Evolutionary conservation across 176 grass and related monocot genomes (phyloP).

Genomic region (Tuctoria greenei): DNA sequence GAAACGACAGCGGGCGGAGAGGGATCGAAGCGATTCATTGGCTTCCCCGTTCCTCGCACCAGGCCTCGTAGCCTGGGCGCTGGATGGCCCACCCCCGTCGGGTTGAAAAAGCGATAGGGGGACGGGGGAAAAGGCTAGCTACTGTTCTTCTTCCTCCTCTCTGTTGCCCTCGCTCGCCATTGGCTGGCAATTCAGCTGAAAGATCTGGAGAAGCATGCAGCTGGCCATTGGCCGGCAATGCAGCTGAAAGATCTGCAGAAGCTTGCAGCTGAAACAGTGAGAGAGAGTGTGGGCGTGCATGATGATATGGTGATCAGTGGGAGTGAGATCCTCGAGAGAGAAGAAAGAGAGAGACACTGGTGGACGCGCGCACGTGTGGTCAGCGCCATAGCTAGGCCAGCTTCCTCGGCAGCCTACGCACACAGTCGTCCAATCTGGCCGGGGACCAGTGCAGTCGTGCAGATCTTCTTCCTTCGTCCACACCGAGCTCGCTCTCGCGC

Average conservation of each 20-base stretch:
- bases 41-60: conserved; percentile 21
- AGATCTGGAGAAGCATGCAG: background rate
- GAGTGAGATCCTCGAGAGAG: conserved; percentile 26
- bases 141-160: conserved; percentile 58
- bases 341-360: conserved; percentile 26
- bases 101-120: conserved; percentile 11
- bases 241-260: background rate
- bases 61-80: background rate
- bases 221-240: background rate
- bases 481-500: background rate
- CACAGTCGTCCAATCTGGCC: conserved; percentile 24
- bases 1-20: conserved; percentile 36
- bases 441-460: conserved; percentile 67
- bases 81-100: background rate
- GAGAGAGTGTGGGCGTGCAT: background rate
- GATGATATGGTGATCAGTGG: conserved; percentile 25
- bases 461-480: conserved; percentile 25
- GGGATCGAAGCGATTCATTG: conserved; percentile 31
- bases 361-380: conserved; percentile 42
- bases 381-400: conserved; percentile 45
- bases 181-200: background rate
- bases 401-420: background rate
- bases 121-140: conserved; percentile 35
- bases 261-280: conserved; percentile 12
- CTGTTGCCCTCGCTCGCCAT: conserved; percentile 16